Base-by-base conservation (phyloP, 2,329 filamentous ascomycete species). In the Colletotrichum eleusines region DNA sequence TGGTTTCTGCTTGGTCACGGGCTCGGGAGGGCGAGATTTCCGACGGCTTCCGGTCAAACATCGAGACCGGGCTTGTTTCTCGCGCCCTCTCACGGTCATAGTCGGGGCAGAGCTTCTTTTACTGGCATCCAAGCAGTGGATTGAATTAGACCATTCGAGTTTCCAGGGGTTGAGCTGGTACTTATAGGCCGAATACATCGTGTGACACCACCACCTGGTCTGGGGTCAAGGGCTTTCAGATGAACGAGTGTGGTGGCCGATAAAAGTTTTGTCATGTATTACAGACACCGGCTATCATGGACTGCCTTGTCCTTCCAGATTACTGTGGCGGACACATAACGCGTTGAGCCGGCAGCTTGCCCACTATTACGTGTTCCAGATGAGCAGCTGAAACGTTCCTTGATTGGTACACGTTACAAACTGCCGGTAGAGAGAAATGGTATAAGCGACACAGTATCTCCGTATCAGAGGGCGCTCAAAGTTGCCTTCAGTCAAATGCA, bases 221-320 rank as follows among this genome's bases (percentile, higher is more conserved):
- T 55, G 48, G 16, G 63, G 33, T 57, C 38, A n/a, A 20, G 40
- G 18, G 7, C 51, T 57, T 61, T 70, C 67, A 62, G 67, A 67
- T 55, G 67, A 70, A 70, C 63, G 63, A 42, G 46, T 33, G 23
- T 35, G 26, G 33, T 33, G 23, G 26, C 20, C 33, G 38, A 33
- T n/a, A 48, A 35, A 28, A 14, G 26, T 51, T 33, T 14, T 63
- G 33, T 35, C 26, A 65, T 46, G 31, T 28, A 50, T 42, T 20
- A 20, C 3, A 31, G 40, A 2, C 4, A 31, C 9, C 26, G 12
- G 31, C 31, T 50, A 18, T 54, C 5, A 18, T 12, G n/a, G 35
- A 44, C 7, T 20, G 42, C 18, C 8, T 44, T 11, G 42, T 26
- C 48, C 16, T 20, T 33, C 40, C 12, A 7, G 7, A 26, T 26